Percentiles rank a stretch among this genome's conserved stretches.
phyloP scores from a whole-genome alignment of 495 filamentous ascomycete genomes.

The Patellaria atrata region DNA sequence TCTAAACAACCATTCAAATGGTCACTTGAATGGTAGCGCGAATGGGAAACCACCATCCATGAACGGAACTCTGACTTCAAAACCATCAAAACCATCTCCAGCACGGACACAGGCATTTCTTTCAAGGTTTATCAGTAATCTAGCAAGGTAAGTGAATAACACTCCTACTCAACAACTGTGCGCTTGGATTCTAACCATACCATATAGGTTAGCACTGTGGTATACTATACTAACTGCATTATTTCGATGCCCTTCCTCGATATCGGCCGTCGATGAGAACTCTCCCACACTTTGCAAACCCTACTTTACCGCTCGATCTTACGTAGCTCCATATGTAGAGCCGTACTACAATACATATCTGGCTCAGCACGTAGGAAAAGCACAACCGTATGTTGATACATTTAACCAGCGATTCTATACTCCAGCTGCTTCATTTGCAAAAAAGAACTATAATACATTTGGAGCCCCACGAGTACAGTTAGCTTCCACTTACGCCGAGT shows the following conservation, averaged over 20 bases:
- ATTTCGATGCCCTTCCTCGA: conserved; percentile 65
- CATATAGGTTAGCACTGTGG: conserved; percentile 62
- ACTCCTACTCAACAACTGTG: background rate
- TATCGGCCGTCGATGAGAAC: conserved; percentile 46
- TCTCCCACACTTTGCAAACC: conserved; percentile 76
- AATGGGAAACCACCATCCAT: no score
- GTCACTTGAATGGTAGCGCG: conserved; percentile 4
- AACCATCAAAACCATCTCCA: conserved; percentile 1
- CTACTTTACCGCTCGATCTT: conserved; percentile 55
- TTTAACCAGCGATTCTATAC: conserved; percentile 52
- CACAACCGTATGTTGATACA: conserved; percentile 55
- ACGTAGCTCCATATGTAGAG: conserved; percentile 56
- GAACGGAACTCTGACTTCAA: no score
- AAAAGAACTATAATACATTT: conserved; percentile 48
- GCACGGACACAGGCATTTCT: conserved; percentile 4
- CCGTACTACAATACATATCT: conserved; percentile 83
- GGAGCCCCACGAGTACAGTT: conserved; percentile 63
- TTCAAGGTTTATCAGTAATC: conserved; percentile 10
- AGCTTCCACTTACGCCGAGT: conserved; percentile 44
- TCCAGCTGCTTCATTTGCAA: conserved; percentile 49
- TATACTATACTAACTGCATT: conserved; percentile 65
- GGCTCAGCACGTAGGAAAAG: conserved; percentile 65
- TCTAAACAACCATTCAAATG: conserved; percentile 8
- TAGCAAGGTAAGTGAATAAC: conserved; percentile 12
- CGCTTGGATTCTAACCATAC: background rate